These are phyloP conservation scores for Cephaloascus albidus DNA, from an alignment of 805 yeast genomes.

Conservation along the genomic window DNA sequence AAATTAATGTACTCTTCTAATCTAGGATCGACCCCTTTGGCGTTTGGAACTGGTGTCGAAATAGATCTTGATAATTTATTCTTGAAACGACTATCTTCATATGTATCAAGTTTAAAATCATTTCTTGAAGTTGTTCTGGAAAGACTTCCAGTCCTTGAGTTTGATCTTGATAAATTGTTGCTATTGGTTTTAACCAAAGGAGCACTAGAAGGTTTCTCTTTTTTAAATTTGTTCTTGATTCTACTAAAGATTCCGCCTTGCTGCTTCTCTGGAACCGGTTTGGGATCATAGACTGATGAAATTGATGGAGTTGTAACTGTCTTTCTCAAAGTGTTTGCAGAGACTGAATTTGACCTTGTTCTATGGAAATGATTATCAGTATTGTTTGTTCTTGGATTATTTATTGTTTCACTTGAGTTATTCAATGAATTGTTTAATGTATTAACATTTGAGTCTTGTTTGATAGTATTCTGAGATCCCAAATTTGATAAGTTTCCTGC, in stretches of 20 bases:
- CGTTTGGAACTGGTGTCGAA: not conserved
- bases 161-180: too few species aligned
- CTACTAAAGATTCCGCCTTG: not conserved
- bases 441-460: not conserved
- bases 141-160: too few species aligned
- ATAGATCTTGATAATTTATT: not conserved
- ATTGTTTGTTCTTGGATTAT: not conserved
- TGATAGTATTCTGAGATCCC: not conserved
- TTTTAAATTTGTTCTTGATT: not conserved
- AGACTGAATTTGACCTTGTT: not conserved
- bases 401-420: not conserved
- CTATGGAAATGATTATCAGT: not conserved
- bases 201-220: not conserved
- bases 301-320: not conserved
- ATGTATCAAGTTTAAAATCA: too few species aligned
- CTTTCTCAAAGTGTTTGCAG: not conserved
- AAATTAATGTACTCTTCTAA: not conserved
- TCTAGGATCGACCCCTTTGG: not conserved
- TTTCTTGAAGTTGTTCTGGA: too few species aligned
- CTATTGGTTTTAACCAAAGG: too few species aligned
- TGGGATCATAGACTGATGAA: not conserved
- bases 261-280: not conserved
- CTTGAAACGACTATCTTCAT: not conserved
- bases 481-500: not conserved
- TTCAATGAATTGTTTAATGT: not conserved